Evolutionary conservation across 371 early-diverging fungal genomes (phyloP).

Genomic region (Umbelopsis sp.): DNA sequence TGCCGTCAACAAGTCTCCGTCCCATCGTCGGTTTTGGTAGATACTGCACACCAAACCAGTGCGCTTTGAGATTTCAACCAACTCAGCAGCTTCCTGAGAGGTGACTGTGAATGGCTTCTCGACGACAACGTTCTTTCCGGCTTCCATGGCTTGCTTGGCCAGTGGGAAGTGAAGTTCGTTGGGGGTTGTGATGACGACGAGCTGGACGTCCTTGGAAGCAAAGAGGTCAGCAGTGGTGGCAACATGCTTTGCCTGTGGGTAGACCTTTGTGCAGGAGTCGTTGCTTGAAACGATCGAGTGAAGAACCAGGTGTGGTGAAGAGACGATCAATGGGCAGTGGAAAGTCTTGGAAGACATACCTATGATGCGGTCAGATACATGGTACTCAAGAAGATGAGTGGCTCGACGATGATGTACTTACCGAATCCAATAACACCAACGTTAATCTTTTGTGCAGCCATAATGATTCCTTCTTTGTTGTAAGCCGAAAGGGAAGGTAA

Average conservation of each 20-base stretch:
- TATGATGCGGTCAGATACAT: conserved; percentile 4
- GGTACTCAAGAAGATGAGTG: neutral
- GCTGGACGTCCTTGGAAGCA: conserved; percentile 55
- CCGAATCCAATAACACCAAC: conserved; percentile 78
- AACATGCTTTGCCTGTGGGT: conserved; percentile 57
- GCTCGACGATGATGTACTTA: conserved; percentile 30
- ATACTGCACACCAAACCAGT: conserved; percentile 66
- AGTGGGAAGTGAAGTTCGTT: conserved; percentile 69
- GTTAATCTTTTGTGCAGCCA: conserved; percentile 46
- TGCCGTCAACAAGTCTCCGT: conserved; percentile 81
- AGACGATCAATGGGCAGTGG: conserved; percentile 69
- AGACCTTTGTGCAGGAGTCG: conserved; percentile 43
- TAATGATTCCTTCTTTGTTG: neutral
- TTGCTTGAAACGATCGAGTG: conserved; percentile 65
- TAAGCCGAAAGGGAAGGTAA: neutral
- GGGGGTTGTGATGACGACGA: conserved; percentile 78
- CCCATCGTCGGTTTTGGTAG: conserved; percentile 84
- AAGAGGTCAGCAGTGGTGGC: conserved; percentile 62
- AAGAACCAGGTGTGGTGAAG: conserved; percentile 57
- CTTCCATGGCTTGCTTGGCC: conserved; percentile 62
- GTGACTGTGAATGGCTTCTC: conserved; percentile 82
- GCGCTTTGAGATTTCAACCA: conserved; percentile 59
- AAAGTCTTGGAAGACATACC: conserved; percentile 57
- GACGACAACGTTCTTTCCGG: conserved; percentile 76
- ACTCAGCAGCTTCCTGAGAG: conserved; percentile 59